phyloP scores from a whole-genome alignment of 257 asterid species.

The Ophiorrhiza pumila region DNA sequence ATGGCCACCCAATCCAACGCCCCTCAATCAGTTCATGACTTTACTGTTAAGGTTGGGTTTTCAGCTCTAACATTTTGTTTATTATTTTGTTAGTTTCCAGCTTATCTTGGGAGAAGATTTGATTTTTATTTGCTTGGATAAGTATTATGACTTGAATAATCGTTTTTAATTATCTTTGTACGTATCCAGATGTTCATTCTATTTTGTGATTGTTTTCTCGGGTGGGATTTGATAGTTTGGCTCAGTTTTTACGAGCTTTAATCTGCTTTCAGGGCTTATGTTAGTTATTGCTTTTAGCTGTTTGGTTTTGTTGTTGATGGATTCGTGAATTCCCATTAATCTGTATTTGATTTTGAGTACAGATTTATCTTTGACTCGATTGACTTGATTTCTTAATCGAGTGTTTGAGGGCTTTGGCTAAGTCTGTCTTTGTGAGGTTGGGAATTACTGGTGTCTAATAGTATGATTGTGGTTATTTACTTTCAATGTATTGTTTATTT shows the following conservation, averaged over 20 bases:
- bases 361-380: background rate
- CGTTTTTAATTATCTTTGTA: background rate
- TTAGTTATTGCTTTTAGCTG: background rate
- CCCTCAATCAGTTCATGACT: slow-evolving; percentile 76
- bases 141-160: background rate
- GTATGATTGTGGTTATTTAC: too few species aligned
- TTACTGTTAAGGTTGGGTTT: slow-evolving; percentile 68
- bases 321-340: background rate
- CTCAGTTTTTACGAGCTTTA: background rate
- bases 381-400: background rate
- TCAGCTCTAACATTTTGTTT: background rate
- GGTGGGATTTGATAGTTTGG: background rate
- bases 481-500: too few species aligned
- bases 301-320: background rate
- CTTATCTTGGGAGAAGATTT: background rate
- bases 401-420: too few species aligned
- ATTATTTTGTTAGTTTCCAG: background rate
- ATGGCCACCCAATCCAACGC: slow-evolving; percentile 64
- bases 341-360: background rate
- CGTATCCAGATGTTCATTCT: background rate
- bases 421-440: background rate
- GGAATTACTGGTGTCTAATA: background rate
- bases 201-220: background rate
- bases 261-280: too few species aligned
- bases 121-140: background rate